These are phyloP conservation scores for Conoideocrella luteorostrata DNA, from an alignment of 2,329 filamentous ascomycete genomes.

Conservation along the genomic window DNA sequence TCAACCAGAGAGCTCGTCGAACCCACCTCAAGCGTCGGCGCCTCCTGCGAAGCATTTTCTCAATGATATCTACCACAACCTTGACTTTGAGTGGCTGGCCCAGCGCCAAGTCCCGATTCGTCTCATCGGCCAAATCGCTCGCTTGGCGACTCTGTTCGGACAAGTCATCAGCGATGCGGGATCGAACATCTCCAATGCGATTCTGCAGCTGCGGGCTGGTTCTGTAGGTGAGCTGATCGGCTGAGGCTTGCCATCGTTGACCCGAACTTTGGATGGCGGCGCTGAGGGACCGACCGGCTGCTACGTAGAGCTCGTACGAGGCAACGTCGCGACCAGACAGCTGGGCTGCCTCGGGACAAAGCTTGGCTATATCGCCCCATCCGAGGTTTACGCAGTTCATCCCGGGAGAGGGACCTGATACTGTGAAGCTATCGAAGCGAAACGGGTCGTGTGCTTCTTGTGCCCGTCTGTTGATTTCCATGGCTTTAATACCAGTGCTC, in stretches of 20 bases:
- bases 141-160: conserved; percentile 57
- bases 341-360: conserved; percentile 29
- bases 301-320: conserved; percentile 40
- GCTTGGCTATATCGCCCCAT: conserved; percentile 39
- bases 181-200: conserved; percentile 40
- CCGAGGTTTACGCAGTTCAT: conserved; percentile 18
- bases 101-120: conserved; percentile 68
- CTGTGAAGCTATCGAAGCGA: conserved; percentile 12
- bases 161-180: conserved; percentile 45
- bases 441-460: conserved; percentile 38
- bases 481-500: conserved; percentile 83
- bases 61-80: conserved; percentile 69
- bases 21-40: conserved; percentile 65
- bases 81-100: conserved; percentile 76
- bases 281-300: conserved; percentile 46
- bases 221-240: conserved; percentile 51
- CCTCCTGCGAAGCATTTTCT: conserved; percentile 66
- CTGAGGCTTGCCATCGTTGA: conserved; percentile 52
- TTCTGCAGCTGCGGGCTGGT: conserved; percentile 48
- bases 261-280: conserved; percentile 40
- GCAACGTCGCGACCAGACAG: conserved; percentile 30
- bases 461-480: conserved; percentile 66
- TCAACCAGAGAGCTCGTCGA: conserved; percentile 68
- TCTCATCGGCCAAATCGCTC: conserved; percentile 73
- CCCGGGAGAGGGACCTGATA: conserved; percentile 15